These are phyloP conservation scores for Sphagnum tenellum DNA, from an alignment of 225 moss, liverwort and hornwort species.

Conservation along the genomic window DNA sequence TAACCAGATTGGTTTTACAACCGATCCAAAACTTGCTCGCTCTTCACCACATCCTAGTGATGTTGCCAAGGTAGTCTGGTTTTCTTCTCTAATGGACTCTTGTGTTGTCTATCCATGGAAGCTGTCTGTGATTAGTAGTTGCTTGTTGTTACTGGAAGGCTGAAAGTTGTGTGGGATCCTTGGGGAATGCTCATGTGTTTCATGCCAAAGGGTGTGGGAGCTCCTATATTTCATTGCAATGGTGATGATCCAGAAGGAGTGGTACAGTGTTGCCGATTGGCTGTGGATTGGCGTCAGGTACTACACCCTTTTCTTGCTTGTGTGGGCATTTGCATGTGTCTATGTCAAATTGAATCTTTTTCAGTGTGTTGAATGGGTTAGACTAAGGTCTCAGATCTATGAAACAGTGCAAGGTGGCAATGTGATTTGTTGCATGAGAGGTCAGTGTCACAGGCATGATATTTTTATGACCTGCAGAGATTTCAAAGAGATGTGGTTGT, in stretches of 20 bases:
- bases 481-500: slow-evolving; percentile 57
- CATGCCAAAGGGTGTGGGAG: slow-evolving; percentile 36
- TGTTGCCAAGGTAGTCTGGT: slow-evolving; percentile 43
- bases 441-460: no score
- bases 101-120: no score
- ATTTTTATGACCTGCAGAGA: slow-evolving; percentile 18
- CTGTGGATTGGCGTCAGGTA: slow-evolving; percentile 63
- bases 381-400: no score
- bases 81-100: neutral
- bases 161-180: slow-evolving; percentile 3
- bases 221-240: slow-evolving; percentile 63
- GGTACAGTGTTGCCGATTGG: slow-evolving; percentile 48
- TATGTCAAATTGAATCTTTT: no score
- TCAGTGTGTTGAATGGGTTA: no score
- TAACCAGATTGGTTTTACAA: slow-evolving; percentile 61
- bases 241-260: slow-evolving; percentile 64
- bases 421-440: no score
- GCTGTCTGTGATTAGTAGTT: no score
- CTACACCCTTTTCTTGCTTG: no score
- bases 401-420: no score
- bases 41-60: slow-evolving; percentile 61
- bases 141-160: no score
- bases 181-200: no score
- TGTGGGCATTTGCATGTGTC: no score
- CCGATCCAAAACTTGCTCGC: slow-evolving; percentile 56